Evolutionary conservation across 1,139 yeast genomes (phyloP).

Genomic region (Debaryomyces sp.): DNA sequence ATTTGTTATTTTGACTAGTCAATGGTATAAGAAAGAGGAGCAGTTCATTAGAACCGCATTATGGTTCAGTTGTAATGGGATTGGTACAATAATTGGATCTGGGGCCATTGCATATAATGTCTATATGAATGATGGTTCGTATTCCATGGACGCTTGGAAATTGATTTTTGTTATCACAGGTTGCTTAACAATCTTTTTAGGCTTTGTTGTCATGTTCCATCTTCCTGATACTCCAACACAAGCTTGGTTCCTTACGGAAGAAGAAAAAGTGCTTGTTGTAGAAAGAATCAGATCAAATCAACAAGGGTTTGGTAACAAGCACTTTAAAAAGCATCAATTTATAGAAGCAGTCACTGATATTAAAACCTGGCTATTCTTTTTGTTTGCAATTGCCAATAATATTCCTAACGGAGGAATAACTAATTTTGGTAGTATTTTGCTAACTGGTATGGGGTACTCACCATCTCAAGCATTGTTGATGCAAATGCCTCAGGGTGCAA

Average conservation of each 20-base stretch:
- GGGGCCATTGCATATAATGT: constrained; percentile 25
- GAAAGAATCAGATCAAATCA: constrained; percentile 30
- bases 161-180: constrained; percentile 29
- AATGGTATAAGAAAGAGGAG: constrained; percentile 24
- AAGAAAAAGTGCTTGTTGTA: constrained; percentile 30
- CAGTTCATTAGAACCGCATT: constrained; percentile 21
- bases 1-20: constrained; percentile 47
- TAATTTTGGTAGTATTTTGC: constrained; percentile 44
- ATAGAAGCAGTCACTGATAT: constrained; percentile 50
- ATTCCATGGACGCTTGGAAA: constrained; percentile 28
- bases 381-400: constrained; percentile 24
- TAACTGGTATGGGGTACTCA: constrained; percentile 45
- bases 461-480: constrained; percentile 29
- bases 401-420: constrained; percentile 39
- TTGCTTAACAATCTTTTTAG: constrained; percentile 24
- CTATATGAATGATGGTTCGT: constrained; percentile 13
- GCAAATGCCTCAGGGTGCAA: constrained; percentile 41
- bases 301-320: constrained; percentile 58
- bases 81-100: constrained; percentile 26
- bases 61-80: constrained; percentile 28
- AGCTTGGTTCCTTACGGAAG: constrained; percentile 37
- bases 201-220: constrained; percentile 21
- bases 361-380: constrained; percentile 41
- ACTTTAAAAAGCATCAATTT: constrained; percentile 55
- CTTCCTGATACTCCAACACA: constrained; percentile 28